Evolutionary conservation across 768 basidiomycete species (phyloP).

Genomic region (Lyophyllum shimeji): DNA sequence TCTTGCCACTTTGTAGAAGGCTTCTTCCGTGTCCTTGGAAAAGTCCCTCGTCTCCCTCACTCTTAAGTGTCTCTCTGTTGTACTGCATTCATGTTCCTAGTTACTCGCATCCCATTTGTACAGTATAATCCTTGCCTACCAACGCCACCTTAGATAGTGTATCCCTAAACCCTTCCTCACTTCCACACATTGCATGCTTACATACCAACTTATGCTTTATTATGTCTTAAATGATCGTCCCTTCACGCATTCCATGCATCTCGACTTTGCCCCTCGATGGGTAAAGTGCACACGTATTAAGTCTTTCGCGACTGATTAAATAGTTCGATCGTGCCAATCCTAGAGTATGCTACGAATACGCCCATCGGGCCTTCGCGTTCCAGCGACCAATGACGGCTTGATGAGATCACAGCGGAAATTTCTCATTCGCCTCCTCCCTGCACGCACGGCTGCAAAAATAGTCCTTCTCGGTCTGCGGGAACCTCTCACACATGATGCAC

Average conservation of each 20-base stretch:
- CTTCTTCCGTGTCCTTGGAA: slow-evolving; percentile 13
- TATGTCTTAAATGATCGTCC: not conserved
- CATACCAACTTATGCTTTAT: not conserved
- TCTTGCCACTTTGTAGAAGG: not conserved
- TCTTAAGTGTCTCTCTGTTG: not conserved
- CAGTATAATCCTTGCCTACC: not conserved
- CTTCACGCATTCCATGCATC: too few species aligned
- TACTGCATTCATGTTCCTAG: not conserved
- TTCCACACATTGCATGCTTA: not conserved
- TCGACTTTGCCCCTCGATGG: too few species aligned
- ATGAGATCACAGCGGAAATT: not conserved
- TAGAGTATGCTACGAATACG: not conserved
- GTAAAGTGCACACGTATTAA: too few species aligned
- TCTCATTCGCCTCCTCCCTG: slow-evolving; percentile 52
- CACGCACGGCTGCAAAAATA: slow-evolving; percentile 64
- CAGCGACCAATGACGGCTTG: not conserved
- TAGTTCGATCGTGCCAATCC: too few species aligned
- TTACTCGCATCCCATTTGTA: not conserved
- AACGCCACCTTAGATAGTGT: not conserved
- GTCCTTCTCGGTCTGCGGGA: slow-evolving; percentile 59
- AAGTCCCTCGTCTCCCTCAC: not conserved
- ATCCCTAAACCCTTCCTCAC: not conserved
- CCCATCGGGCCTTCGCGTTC: not conserved
- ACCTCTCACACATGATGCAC: slow-evolving; percentile 64
- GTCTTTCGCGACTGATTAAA: too few species aligned